Base-by-base conservation (phyloP, 108 stramenopile species). In the Pseudonitzschia multistriata region DNA sequence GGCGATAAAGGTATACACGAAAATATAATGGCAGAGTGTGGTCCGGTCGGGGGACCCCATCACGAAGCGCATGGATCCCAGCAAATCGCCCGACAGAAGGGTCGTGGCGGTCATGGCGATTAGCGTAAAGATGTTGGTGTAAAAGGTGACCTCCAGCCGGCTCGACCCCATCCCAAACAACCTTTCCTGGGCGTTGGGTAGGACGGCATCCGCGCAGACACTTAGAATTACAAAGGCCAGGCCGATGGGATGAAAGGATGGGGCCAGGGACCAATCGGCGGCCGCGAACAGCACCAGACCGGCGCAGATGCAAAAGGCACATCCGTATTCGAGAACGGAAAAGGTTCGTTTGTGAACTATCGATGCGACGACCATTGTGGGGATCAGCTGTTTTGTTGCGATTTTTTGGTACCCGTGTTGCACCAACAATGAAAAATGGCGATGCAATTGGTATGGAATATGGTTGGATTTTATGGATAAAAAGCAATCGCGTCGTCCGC, bases 101-200 rank as follows among this genome's bases (percentile, higher is more conserved):
- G 95, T 89, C 25, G 92, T 90, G 29, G 86, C 49, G 3, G 94
- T 89, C 83, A 96, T 96, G 65, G 80, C 86, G 33, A 92, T 76
- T 27, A 98, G 66, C 10, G 94, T 93, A 40, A 96, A 89, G 2
- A 95, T 71, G 70, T 98, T 98, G 21, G 95, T 96, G 71, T 74
- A 97, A 96, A 31, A 67, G 56, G 96, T 98, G 25, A 98, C 97
- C 74, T 97, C 92, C 73, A 85, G 67, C 68, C 87, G 88, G 61
- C 77, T 79, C 6, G 86, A 71, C 52, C 92, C 92, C 49, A 80
- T 63, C 36, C 81, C 67, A 71, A 95, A 96, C 22, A 95, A 57
- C 53, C 88, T 77, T 71, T 96, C 97, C 72, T 98, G 97, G 47
- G 95, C 88, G 74, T 98, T 98, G 25, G 97, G 97, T 36, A 97